These are phyloP conservation scores for Straminergon stramineum DNA, from an alignment of 225 moss, liverwort and hornwort species.

Conservation along the genomic window DNA sequence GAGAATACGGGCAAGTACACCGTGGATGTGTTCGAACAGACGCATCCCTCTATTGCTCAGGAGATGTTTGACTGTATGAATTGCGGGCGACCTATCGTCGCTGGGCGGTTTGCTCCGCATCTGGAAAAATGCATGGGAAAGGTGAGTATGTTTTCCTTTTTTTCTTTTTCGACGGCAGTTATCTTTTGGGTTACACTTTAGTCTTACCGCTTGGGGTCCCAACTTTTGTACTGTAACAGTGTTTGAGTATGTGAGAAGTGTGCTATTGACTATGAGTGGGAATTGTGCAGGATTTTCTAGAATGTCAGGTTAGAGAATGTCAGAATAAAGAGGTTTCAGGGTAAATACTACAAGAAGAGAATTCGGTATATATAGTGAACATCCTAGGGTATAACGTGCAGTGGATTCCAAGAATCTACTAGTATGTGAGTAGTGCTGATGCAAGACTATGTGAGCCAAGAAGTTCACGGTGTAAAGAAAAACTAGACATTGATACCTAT, in stretches of 20 bases:
- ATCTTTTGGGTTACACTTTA: not conserved
- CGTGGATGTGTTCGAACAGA: conserved; percentile 81
- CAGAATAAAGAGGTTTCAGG: not conserved
- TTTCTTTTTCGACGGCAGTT: not conserved
- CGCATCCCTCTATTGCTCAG: conserved; percentile 80
- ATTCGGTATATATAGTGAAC: not conserved
- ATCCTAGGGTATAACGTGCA: not conserved
- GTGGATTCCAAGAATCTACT: not conserved
- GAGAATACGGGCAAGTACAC: conserved; percentile 78
- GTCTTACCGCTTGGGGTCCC: not conserved
- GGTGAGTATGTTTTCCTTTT: conserved; percentile 22
- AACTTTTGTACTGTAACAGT: too few relatives aligned
- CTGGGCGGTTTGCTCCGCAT: conserved; percentile 93
- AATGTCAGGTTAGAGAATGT: not conserved
- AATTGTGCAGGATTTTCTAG: not conserved
- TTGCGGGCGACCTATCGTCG: conserved; percentile 85
- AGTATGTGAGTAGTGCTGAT: not conserved
- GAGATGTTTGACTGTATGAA: conserved; percentile 95
- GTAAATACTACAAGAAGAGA: not conserved
- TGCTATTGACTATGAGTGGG: not conserved
- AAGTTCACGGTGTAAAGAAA: not conserved
- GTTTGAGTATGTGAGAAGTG: not conserved
- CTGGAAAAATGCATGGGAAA: conserved; percentile 98
- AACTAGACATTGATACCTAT: not conserved
- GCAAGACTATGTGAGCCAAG: not conserved